phyloP scores from a whole-genome alignment of 108 stramenopile species.

The Parmales sp. region DNA sequence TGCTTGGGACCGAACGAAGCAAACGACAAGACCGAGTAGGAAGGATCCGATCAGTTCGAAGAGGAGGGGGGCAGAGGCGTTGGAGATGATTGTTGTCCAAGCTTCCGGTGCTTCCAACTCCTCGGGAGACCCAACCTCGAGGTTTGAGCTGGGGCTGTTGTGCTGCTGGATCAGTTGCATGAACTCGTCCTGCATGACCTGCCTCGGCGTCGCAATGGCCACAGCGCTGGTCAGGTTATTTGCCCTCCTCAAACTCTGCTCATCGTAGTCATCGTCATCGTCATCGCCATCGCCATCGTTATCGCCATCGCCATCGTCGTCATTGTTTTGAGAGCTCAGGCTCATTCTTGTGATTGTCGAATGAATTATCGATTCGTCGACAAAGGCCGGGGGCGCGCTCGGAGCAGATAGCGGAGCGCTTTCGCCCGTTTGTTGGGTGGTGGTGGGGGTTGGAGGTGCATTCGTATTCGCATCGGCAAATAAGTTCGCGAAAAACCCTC shows the following conservation, averaged over 20 bases:
- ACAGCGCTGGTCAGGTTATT: neutral
- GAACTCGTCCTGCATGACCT: neutral
- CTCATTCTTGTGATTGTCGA: neutral
- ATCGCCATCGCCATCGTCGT: neutral
- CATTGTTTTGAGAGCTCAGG: neutral
- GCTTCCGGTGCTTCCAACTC: neutral
- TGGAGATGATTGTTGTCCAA: neutral
- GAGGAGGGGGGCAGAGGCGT: neutral
- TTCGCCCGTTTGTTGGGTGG: too few species aligned
- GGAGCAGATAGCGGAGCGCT: too few species aligned
- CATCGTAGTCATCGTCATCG: neutral
- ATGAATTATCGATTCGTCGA: too few species aligned
- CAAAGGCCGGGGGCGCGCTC: too few species aligned
- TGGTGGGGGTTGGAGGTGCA: too few species aligned
- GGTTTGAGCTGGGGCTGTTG: neutral
- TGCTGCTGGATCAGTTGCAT: neutral
- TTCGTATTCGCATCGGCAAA: too few species aligned
- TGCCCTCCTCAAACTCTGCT: too few species aligned
- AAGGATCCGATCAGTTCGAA: constrained; percentile 8
- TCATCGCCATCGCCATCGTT: neutral
- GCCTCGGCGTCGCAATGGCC: constrained; percentile 1
- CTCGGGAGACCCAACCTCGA: neutral
- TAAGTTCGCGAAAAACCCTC: neutral
- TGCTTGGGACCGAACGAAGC: neutral
- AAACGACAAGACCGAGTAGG: neutral